These are phyloP conservation scores for Annulohypoxylon bovei DNA, from an alignment of 495 filamentous ascomycete genomes.

Conservation along the genomic window DNA sequence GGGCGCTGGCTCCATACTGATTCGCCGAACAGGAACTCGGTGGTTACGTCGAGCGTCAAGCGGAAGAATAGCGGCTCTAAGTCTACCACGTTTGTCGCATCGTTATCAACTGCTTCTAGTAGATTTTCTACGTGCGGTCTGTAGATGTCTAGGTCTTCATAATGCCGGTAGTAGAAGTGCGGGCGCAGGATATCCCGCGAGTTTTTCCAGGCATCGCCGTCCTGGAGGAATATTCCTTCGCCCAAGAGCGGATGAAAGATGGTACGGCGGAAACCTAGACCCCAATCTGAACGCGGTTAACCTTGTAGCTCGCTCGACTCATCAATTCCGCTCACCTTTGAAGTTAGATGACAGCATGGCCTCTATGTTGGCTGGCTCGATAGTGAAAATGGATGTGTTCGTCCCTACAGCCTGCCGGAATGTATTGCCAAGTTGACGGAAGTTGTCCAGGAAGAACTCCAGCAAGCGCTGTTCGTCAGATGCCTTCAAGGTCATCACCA, in stretches of 20 bases:
- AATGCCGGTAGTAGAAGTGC: conserved; percentile 67
- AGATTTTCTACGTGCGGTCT: conserved; percentile 67
- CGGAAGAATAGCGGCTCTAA: conserved; percentile 71
- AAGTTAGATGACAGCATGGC: conserved; percentile 16
- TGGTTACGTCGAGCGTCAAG: conserved; percentile 73
- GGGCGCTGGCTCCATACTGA: conserved; percentile 50
- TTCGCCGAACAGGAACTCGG: conserved; percentile 77
- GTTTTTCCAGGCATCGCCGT: conserved; percentile 72
- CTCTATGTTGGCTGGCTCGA: conserved; percentile 34
- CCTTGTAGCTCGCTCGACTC: neutral
- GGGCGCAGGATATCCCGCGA: conserved; percentile 71
- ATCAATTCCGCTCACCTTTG: conserved; percentile 19
- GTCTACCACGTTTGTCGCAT: conserved; percentile 52
- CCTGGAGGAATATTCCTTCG: conserved; percentile 74
- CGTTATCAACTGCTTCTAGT: conserved; percentile 46
- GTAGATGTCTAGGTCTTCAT: conserved; percentile 67
- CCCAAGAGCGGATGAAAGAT: conserved; percentile 68
- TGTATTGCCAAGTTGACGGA: conserved; percentile 31
- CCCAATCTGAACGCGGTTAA: conserved; percentile 32
- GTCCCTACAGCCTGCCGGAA: conserved; percentile 25
- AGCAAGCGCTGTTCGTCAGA: conserved; percentile 22
- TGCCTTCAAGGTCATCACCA: conserved; percentile 26
- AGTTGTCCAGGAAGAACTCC: conserved; percentile 40
- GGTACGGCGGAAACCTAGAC: conserved; percentile 33
- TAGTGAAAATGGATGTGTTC: conserved; percentile 32